Evolutionary conservation across 495 filamentous ascomycete species (phyloP), one percentile per base, ranked within the genome.

Genomic region (Cercophora scortea): DNA sequence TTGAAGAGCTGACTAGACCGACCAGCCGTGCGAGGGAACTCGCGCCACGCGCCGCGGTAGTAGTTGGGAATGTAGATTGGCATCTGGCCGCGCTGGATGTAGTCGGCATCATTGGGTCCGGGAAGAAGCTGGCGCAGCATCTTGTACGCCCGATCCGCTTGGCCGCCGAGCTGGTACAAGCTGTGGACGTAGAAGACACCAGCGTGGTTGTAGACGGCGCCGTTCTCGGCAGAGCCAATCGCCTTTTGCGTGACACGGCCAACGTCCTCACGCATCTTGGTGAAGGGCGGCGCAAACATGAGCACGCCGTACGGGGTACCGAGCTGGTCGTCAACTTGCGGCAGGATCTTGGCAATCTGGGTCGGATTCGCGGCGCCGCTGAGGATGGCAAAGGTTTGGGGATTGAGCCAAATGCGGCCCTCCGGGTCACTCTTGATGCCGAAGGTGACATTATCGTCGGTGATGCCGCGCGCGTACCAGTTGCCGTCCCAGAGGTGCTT

Each of bases 241-340:
- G 74, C 75, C 60, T 80, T 80, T 59, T 80, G 78, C 42, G 78
- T 79, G 32, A 80, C 78, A 39, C 78, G 76, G 16, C 78, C 78
- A n/a, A 80, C 67, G 49, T 80, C 76, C 62, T 80, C 78, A 49
- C 78, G 76, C 77, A 80, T 80, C 50, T 60, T 68, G 54, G 61
- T 72, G 62, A 59, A 80, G 6, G 76, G 69, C 11, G 78, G 78
- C 5, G 64, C 72, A 59, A 79, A 80, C 78, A 80, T 80, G 43
- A 67, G 65, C 11, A 69, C 61, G 44, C 78, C 78, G 51, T 78
- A 79, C 0, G 76, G 76, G 13, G 78, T 80, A 54, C 58, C 66
- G 42, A 79, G 64, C 45, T 79, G 73, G 43, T 62, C 59, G 54
- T 80, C 78, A 10, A 80, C 62, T 49, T 77, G 64, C 1, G 69